Percentiles rank a stretch among this genome's conserved stretches.
Conservation (phyloP, 257 asterid genomes). For the Jaltomata sinuosa region DNA sequence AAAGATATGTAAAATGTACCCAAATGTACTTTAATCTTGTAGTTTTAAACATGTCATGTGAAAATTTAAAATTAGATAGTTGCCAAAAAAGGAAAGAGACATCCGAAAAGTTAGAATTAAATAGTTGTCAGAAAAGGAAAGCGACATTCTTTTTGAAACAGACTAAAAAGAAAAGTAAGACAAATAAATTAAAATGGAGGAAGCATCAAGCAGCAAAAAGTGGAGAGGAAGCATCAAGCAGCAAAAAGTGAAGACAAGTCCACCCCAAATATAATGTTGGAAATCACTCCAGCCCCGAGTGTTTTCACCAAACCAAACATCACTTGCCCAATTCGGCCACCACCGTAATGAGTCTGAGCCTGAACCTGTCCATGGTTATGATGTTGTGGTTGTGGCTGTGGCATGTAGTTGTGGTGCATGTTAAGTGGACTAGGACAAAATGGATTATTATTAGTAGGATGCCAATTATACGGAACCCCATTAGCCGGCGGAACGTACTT, state of each 20-base stretch:
- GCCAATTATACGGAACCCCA: slow-evolving; percentile 11
- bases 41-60: no score
- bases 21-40: no score
- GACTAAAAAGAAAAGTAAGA: no score
- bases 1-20: no score
- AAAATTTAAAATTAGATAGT: no score
- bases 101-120: no score
- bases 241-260: slow-evolving; percentile 14
- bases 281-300: slow-evolving; percentile 31
- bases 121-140: no score
- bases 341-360: neutral
- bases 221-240: neutral
- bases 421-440: neutral
- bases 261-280: slow-evolving; percentile 31
- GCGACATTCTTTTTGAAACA: no score
- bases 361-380: neutral
- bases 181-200: no score
- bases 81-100: no score
- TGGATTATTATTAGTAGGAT: neutral
- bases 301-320: slow-evolving; percentile 28
- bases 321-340: slow-evolving; percentile 8
- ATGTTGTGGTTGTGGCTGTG: slow-evolving; percentile 1
- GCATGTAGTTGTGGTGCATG: slow-evolving; percentile 14
- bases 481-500: neutral
- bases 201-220: neutral